These are phyloP conservation scores for Diaporthe destruens DNA, from an alignment of 2,329 filamentous ascomycete species.

Conservation along the genomic window DNA sequence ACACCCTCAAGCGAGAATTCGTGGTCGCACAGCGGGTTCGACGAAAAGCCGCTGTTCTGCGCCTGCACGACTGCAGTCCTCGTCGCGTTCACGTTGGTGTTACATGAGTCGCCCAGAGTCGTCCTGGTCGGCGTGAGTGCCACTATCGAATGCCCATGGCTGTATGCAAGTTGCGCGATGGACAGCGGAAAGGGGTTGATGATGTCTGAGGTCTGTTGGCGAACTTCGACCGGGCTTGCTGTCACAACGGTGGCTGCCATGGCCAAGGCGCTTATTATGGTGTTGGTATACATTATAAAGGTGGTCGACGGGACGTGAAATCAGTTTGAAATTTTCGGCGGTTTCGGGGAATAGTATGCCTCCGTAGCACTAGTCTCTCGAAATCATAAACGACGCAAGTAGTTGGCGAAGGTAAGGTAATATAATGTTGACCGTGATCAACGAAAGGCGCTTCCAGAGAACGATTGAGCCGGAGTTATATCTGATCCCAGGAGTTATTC, in stretches of 20 bases:
- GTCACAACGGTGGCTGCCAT: background rate
- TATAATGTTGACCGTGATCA: background rate
- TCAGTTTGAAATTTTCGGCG: background rate
- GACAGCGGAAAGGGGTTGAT: background rate
- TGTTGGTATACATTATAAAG: background rate
- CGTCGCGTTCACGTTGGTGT: conserved; percentile 20
- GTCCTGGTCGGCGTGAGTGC: conserved; percentile 36
- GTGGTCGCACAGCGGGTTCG: conserved; percentile 40
- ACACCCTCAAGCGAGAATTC: conserved; percentile 40
- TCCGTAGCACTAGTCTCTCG: background rate
- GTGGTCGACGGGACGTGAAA: background rate
- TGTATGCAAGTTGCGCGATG: background rate
- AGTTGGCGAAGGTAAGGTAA: background rate
- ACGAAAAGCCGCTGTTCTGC: conserved; percentile 18
- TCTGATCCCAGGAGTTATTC: background rate
- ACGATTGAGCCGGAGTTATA: conserved; percentile 3
- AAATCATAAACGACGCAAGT: background rate
- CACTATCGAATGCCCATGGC: background rate
- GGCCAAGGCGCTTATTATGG: background rate
- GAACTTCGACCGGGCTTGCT: conserved; percentile 1
- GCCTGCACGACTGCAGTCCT: conserved; percentile 36
- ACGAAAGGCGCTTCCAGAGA: background rate
- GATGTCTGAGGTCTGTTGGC: background rate
- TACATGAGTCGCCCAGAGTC: conserved; percentile 38
- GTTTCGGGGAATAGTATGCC: background rate